Evolutionary conservation across 106 monocot species (phyloP), one percentile per base, ranked within the genome.

Genomic region (Chionographis japonica): DNA sequence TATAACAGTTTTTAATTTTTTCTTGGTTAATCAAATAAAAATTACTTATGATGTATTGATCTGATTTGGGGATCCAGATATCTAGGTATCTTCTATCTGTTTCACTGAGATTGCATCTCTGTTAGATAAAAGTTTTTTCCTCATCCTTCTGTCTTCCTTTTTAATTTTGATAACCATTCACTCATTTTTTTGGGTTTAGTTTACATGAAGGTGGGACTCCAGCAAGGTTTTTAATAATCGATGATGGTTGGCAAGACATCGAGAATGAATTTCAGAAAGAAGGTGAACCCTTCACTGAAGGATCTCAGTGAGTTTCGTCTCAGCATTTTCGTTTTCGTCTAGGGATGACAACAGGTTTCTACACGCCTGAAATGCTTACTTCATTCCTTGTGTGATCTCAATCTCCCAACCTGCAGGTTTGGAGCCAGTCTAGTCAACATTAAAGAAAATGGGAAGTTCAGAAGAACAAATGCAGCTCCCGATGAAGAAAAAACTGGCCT

Each of bases 161-260:
- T 27, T 27, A 27, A 27, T 27, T 27, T 27, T 27, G 27, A 27
- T 27, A 27, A 27, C 27, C 1, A 27, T 27, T 27, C 27, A 27
- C 46, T 12, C 14, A 16, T 17, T 46, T 42, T 37, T 17, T 38
- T 50, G 18, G 46, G 17, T 65, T 5, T 62, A 84, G 84, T 49
- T 68, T 84, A 64, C 79, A 58, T 9, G 57, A 63, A 71, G 84
- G 84, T 35, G 71, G 79, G 4, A 76, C 67, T 67, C 75, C 79
- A 35, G 68, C 79, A 50, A 84, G 59, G 65, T 84, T 84, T 68
- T 54, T 84, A 37, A 79, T 84, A 37, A 79, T 84, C 35, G 84
- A 84, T 54, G 84, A 84, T 68, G 79, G 84, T 40, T 84, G 79
- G 84, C 84, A 84, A 72, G 75, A 84, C 42, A 66, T 72, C 17